phyloP scores from a whole-genome alignment of 768 basidiomycete species.

The Clitopilus hobsonii region DNA sequence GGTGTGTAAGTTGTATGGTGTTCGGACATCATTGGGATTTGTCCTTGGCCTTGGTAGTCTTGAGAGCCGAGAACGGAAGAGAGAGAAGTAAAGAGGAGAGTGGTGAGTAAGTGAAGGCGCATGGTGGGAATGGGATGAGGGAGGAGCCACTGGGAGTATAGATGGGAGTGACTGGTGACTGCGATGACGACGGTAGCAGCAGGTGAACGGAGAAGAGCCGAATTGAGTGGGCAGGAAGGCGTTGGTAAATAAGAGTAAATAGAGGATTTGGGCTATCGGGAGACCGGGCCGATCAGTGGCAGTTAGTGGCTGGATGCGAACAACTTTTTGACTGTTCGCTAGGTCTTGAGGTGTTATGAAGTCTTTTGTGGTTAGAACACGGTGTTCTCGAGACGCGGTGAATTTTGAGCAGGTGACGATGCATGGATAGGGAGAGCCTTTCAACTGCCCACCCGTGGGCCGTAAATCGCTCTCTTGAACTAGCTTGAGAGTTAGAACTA shows the following conservation, averaged over 20 bases:
- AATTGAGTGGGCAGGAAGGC: background rate
- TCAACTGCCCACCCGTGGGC: too few relatives aligned
- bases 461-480: too few relatives aligned
- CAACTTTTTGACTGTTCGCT: too few relatives aligned
- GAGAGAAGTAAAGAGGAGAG: slow-evolving; percentile 25
- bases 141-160: too few relatives aligned
- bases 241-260: background rate
- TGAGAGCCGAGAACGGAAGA: slow-evolving; percentile 26
- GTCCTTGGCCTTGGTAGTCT: too few relatives aligned
- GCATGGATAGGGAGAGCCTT: too few relatives aligned
- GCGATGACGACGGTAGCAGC: background rate
- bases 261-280: background rate
- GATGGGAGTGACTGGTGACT: background rate
- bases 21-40: slow-evolving; percentile 25
- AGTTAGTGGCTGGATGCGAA: too few relatives aligned
- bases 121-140: slow-evolving; percentile 15
- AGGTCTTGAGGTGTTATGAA: too few relatives aligned
- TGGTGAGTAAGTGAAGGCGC: slow-evolving; percentile 25
- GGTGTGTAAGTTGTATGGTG: slow-evolving; percentile 23
- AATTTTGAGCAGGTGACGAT: too few relatives aligned
- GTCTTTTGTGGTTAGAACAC: too few relatives aligned
- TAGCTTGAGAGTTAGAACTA: too few relatives aligned
- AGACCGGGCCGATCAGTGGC: background rate
- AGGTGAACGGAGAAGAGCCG: background rate
- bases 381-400: too few relatives aligned